Base-by-base conservation (phyloP, 1,139 yeast genomes). In the Saccharomyces hybrid region DNA sequence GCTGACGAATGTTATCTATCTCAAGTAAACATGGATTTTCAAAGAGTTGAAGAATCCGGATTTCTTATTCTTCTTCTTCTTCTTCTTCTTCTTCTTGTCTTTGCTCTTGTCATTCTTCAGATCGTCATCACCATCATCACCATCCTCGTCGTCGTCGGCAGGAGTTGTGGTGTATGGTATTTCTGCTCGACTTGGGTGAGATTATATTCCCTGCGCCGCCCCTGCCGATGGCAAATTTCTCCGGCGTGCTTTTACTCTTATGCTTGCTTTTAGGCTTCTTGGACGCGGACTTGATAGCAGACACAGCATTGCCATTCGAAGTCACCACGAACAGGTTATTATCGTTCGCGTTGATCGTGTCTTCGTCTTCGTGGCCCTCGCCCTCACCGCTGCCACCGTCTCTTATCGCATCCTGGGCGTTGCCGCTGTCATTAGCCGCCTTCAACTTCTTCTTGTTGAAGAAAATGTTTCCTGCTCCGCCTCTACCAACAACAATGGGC, bases 181-280 rank as follows among this genome's bases (percentile, higher is more conserved):
- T 59, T 58, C 34, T 60, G 55, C 71, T 70, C 24, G 66, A 61
- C 51, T 68, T 63, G 8, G 76, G 74, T 8, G 74, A 68, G 24
- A 73, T 64, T 58, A 73, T 71, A 58, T 73, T 73, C n/a, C 76
- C 76, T 46, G 73, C 74, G 2, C 76, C 75, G 41, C 76, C 76
- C 55, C 74, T 61, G 0, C 74, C 74, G 47, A 70, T 51, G 6
- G 49, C 49, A 14, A 48, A 32, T 19, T 48, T 47, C n/a, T 51
- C 53, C 32, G 42, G 64, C 49, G 68, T 65, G 52, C 68, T 51
- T 59, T 57, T 12, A 53, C 59, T n/a, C 55, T 56, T 32, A 48
- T 46, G 26, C 60, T 58, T 32, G 51, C 56, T 24, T 56, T 51
- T 51, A 48, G 48, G 7, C 49, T 34, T 51, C 55, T 19, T 44